Evolutionary conservation across 129 eudicot genomes (phyloP), one percentile per base, ranked within the genome.

Genomic region (Centaurea solstitialis): DNA sequence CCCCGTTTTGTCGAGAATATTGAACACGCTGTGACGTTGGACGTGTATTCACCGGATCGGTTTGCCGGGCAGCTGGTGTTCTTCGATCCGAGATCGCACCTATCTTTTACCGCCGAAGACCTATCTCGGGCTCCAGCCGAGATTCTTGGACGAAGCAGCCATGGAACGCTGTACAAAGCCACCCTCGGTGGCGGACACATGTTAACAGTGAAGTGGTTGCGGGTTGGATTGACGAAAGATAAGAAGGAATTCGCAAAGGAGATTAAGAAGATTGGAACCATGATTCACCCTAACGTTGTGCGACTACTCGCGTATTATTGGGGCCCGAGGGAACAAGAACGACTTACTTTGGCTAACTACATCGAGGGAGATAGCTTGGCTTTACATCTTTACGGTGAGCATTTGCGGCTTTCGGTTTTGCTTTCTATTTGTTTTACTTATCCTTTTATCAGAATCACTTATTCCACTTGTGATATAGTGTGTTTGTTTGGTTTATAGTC

Each of bases 301-400:
- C 86, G 97, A 33, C 62, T 96, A 64, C 87, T 95, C 73, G 99
- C 99, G 43, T 96, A 93, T 79, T 96, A 93, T 68, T 96, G 99
- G 99, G 99, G 99, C 68, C 99, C 99, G 4, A 86, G 96, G 66
- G 99, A 96, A 90, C 99, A 95, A 74, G 99, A 96, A 81, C 77
- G 99, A 73, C 99, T 96, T 85, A 80, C 93, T 61, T 90, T 96
- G 74, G 94, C 96, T 4, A 97, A 96, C 70, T 96, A 96, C 83
- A 83, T 96, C 45, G 86, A 79, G 37, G 99, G 98, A 28, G 99
- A 96, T 81, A 96, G 98, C 89, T 85, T 96, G 85, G 95, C 98
- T 22, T 87, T 93, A 64, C 99, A 96, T 91, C 93, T 96, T 57
- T 93, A 96, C 81, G 99, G 99, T 96, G 85, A 91, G 95, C 50